Evolutionary conservation across 2,329 filamentous ascomycete species (phyloP).

Genomic region (Colletotrichum eremochloae): DNA sequence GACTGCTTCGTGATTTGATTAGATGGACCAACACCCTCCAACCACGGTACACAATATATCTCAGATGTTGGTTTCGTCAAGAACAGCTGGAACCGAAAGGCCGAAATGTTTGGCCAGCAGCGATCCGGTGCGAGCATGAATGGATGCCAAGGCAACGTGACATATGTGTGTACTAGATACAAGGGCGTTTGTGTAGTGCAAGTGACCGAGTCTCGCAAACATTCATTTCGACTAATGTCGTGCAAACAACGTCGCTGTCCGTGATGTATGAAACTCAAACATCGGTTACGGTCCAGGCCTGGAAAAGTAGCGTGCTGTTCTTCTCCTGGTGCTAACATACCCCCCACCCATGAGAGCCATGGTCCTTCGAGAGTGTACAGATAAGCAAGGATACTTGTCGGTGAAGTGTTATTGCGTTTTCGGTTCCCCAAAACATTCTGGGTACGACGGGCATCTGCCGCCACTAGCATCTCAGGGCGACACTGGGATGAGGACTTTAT

Average conservation of each 20-base stretch:
- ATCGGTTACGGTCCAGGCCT: not conserved
- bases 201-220: constrained; percentile 15
- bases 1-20: not conserved
- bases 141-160: not conserved
- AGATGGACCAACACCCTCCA: no score
- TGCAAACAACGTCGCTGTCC: constrained; percentile 16
- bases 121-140: not conserved
- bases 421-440: not conserved
- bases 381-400: no score
- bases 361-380: not conserved
- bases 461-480: not conserved
- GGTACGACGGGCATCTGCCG: not conserved
- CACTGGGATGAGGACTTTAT: not conserved
- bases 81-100: not conserved
- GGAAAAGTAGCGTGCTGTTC: not conserved
- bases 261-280: not conserved
- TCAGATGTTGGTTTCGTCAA: not conserved
- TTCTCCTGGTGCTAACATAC: not conserved
- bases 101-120: not conserved
- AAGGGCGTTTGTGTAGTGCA: constrained; percentile 14
- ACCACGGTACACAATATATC: not conserved
- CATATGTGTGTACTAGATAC: not conserved
- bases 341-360: not conserved
- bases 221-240: not conserved
- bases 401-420: not conserved